phyloP scores from a whole-genome alignment of 176 grass and related monocot species.

The Aechmea fasciata region DNA sequence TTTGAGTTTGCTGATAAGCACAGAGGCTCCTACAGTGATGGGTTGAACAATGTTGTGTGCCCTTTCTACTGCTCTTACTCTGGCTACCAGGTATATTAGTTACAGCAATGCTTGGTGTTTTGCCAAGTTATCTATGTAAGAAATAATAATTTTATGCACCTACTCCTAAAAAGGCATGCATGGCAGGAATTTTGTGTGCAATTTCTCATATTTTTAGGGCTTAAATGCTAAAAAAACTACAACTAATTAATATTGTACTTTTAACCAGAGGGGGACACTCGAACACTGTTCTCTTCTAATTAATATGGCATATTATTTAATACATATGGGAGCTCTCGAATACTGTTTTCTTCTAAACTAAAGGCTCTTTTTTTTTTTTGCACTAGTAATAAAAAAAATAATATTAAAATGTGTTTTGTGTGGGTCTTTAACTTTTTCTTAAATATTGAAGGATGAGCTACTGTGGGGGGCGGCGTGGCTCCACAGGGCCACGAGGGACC shows the following conservation, averaged over 20 bases:
- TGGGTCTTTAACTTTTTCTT: background rate
- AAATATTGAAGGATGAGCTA: conserved; percentile 51
- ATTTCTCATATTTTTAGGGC: too few species aligned
- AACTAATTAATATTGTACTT: too few species aligned
- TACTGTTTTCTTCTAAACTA: background rate
- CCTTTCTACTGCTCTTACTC: conserved; percentile 97
- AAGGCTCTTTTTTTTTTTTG: too few species aligned
- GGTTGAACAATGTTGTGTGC: conserved; percentile 53
- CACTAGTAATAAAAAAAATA: too few species aligned
- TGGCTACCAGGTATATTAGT: conserved; percentile 56
- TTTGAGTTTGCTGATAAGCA: conserved; percentile 87
- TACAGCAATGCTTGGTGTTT: background rate
- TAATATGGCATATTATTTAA: too few species aligned
- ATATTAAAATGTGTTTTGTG: too few species aligned
- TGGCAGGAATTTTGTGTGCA: too few species aligned
- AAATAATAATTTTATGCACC: too few species aligned
- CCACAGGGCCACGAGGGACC: conserved; percentile 67
- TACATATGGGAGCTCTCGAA: background rate
- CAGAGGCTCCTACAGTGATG: conserved; percentile 70
- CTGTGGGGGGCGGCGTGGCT: conserved; percentile 93
- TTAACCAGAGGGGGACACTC: too few species aligned
- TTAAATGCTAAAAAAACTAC: too few species aligned
- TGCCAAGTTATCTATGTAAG: too few species aligned
- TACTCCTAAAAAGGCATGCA: too few species aligned
- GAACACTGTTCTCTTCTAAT: background rate